Evolutionary conservation across 1,284 basidiomycete species (phyloP).

Genomic region (Puccinia novopanici): DNA sequence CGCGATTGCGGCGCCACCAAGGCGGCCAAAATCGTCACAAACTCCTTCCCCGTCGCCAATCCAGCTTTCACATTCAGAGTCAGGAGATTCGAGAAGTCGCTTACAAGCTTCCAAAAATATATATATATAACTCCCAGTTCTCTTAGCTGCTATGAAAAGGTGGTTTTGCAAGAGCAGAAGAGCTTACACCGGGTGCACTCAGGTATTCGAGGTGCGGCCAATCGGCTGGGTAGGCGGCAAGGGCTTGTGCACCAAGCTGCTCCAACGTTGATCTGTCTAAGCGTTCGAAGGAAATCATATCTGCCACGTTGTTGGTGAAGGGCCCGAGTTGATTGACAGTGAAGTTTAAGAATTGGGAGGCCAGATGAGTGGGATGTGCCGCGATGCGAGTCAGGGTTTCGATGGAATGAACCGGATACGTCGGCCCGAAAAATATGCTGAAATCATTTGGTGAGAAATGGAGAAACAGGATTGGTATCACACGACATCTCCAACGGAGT

Average conservation of each 20-base stretch:
- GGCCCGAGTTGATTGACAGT: slow-evolving; percentile 22
- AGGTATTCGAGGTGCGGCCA: slow-evolving; percentile 49
- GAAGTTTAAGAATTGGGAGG: slow-evolving; percentile 30
- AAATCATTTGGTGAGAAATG: background rate
- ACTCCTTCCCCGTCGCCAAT: slow-evolving; percentile 15
- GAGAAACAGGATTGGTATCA: background rate
- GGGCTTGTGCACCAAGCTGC: background rate
- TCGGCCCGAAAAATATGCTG: slow-evolving; percentile 36
- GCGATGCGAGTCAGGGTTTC: slow-evolving; percentile 21
- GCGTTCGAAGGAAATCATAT: slow-evolving; percentile 34
- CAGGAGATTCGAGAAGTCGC: slow-evolving; percentile 23
- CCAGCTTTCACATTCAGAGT: background rate
- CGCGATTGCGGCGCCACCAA: slow-evolving; percentile 38
- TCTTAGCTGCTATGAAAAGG: no score
- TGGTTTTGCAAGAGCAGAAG: no score
- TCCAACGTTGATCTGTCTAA: background rate
- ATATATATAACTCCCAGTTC: background rate
- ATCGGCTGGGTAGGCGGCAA: slow-evolving; percentile 34
- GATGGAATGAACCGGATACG: slow-evolving; percentile 35
- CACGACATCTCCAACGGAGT: background rate
- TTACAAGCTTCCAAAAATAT: background rate
- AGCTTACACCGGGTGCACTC: slow-evolving; percentile 22
- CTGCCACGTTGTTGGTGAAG: slow-evolving; percentile 35
- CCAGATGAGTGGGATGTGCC: background rate
- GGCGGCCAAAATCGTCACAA: slow-evolving; percentile 31